Base-by-base conservation (phyloP, 2,329 filamentous ascomycete genomes). In the Raffaelea deltoideospora region DNA sequence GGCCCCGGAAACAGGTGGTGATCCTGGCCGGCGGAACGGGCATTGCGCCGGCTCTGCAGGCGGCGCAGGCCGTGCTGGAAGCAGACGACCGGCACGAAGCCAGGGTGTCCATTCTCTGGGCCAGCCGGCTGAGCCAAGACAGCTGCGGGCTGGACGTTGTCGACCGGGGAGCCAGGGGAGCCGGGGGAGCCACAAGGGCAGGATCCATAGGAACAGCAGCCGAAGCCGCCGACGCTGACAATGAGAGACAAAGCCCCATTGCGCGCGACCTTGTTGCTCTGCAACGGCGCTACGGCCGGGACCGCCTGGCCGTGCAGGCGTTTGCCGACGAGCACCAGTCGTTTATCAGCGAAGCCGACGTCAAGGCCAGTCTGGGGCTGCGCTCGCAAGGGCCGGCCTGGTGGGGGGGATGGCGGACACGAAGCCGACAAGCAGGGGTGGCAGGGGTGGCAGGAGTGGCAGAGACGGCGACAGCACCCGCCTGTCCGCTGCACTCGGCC, bases 11-110 rank as follows among this genome's bases (percentile, higher is more conserved):
- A n/a, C 62, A 69, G 41, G 65, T 95, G 3, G 63, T 95, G 2
- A 94, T 96, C 50, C 61, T 96, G 18, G 90, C 87, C 2, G 90
- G 87, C 2, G 90, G 90, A 0, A 98, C 90, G 0, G 88, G 90
- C 1, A 81, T 98, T 47, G 86, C 85, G 14, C 84, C 88, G 1
- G 90, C 87, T 8, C 58, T 96, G 54, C 88, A 96, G 57, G 72
- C 80, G 29, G 82, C 77, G 2, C 61, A 76, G 42, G 71, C 72
- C 1, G 56, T 88, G 10, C 58, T 76, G 4, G 56, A 65, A 41
- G 46, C 53, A 10, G 17, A 39, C 23, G 35, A 35, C 5, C 3
- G 10, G 15, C 18, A 17, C 15, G 23, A 24, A 45, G 41, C 13
- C 30, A 17, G 38, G 45, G 69, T 94, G 37, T 69, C 72, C 34